These are phyloP conservation scores for Mycena amicta DNA, from an alignment of 768 basidiomycete genomes.

Conservation along the genomic window DNA sequence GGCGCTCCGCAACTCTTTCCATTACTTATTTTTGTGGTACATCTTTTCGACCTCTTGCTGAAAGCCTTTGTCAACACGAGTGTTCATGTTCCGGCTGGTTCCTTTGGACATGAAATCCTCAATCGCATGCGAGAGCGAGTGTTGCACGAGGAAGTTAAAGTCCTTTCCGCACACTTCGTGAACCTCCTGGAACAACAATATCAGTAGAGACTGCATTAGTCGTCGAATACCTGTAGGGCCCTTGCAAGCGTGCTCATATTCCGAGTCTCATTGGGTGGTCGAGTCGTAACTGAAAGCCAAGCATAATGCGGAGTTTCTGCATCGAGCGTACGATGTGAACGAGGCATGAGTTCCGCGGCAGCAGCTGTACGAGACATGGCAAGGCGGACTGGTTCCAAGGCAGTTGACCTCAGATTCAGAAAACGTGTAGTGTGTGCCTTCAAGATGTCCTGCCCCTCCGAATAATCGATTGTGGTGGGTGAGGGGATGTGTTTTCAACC, in stretches of 20 bases:
- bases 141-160: background rate
- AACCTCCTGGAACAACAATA: background rate
- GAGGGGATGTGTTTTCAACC: conserved; percentile 3
- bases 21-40: conserved; percentile 27
- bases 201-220: too few species aligned
- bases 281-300: conserved; percentile 29
- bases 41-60: background rate
- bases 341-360: conserved; percentile 28
- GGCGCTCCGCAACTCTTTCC: conserved; percentile 30
- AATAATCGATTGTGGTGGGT: conserved; percentile 9
- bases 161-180: background rate
- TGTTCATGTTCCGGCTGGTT: background rate
- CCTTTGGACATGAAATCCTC: background rate
- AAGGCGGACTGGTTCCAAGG: conserved; percentile 27
- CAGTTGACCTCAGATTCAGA: too few species aligned
- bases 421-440: too few species aligned
- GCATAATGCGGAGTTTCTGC: conserved; percentile 24
- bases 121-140: background rate
- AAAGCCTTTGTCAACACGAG: background rate
- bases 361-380: conserved; percentile 31
- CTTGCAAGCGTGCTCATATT: background rate
- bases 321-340: conserved; percentile 30
- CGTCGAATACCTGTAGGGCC: too few species aligned
- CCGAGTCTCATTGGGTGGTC: conserved; percentile 10
- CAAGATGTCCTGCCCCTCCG: conserved; percentile 12